Evolutionary conservation across 139 green algal genomes (phyloP), one percentile per base, ranked within the genome.

Genomic region (Ostreobium quekettii): DNA sequence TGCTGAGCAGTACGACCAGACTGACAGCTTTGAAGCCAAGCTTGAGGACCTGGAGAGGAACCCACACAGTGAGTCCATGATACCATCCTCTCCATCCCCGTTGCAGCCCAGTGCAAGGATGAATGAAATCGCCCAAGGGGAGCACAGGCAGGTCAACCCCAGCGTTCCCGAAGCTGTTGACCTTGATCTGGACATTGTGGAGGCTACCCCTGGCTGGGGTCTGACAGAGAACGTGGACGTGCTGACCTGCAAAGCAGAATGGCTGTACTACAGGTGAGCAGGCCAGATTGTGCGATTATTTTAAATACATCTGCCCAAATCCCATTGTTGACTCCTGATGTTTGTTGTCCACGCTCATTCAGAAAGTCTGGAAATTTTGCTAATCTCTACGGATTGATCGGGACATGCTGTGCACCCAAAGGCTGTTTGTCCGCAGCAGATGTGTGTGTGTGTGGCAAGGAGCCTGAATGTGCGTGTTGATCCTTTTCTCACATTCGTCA

Each of bases 211-310:
- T 53, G 87, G 86, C 7, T 88, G 82, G 69, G 86, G 82, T 0
- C 71, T 96, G 56, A 58, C 39, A 0, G 75, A 70, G 33, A 92
- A 88, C 63, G 11, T 80, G 30, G 86, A 95, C 61, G 85, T 97
- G 46, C 22, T 88, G 1, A 70, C 84, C 2, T 86, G 75, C 64
- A 66, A 78, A 0, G 89, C 91, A 7, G 88, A 91, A 6, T 85
- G 84, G 76, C 73, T 90, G 32, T 90, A 87, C 71, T 72, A 90
- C 70, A 61, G 73, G 30, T 76, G 74, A 0, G 37, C 36, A 70
- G 47, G n/a, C n/a, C n/a, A 29, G 7, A 67, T 64, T 22, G n/a
- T n/a, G n/a, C n/a, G n/a, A n/a, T n/a, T n/a, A n/a, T n/a, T n/a
- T n/a, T n/a, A n/a, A n/a, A n/a, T n/a, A n/a, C n/a, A n/a, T n/a